Conservation (phyloP, 305 asterid species). For the Lippia alba region DNA sequence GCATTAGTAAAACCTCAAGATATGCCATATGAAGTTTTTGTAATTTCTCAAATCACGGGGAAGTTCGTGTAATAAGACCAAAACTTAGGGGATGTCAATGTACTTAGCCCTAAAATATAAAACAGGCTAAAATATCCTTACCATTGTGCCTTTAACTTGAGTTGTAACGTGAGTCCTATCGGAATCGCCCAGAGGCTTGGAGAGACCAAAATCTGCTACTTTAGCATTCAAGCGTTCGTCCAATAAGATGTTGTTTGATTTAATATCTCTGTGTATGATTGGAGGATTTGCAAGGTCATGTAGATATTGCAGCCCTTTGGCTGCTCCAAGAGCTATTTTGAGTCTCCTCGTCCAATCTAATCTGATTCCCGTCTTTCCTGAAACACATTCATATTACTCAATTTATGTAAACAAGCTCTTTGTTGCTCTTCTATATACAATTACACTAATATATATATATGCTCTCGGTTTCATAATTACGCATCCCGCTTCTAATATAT, state of each 20-base stretch:
- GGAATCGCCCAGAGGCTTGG: conserved; percentile 58
- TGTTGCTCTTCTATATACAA: too few species aligned
- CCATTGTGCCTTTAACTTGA: conserved; percentile 97
- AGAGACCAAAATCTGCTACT: conserved; percentile 83
- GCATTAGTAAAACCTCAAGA: too few species aligned
- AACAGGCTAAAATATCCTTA: conserved; percentile 30
- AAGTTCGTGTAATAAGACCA: too few species aligned
- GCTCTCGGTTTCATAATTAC: too few species aligned
- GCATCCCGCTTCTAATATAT: too few species aligned
- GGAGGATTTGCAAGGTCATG: conserved; percentile 79
- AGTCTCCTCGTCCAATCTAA: conserved; percentile 77
- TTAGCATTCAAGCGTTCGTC: conserved; percentile 67
- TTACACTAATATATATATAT: too few species aligned
- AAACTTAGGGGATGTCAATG: too few species aligned
- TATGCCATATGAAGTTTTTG: too few species aligned
- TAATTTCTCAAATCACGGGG: too few species aligned
- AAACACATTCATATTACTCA: conserved; percentile 25
- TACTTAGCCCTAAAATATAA: too few species aligned
- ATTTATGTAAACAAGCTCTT: background rate
- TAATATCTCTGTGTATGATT: conserved; percentile 78
- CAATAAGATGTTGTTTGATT: conserved; percentile 64
- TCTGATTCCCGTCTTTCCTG: conserved; percentile 64
- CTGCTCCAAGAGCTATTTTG: conserved; percentile 67
- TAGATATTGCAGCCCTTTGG: conserved; percentile 69
- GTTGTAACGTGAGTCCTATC: conserved; percentile 74